Evolutionary conservation across 306 rosid genomes (phyloP).

Genomic region (Elaeagnus macrophylla): DNA sequence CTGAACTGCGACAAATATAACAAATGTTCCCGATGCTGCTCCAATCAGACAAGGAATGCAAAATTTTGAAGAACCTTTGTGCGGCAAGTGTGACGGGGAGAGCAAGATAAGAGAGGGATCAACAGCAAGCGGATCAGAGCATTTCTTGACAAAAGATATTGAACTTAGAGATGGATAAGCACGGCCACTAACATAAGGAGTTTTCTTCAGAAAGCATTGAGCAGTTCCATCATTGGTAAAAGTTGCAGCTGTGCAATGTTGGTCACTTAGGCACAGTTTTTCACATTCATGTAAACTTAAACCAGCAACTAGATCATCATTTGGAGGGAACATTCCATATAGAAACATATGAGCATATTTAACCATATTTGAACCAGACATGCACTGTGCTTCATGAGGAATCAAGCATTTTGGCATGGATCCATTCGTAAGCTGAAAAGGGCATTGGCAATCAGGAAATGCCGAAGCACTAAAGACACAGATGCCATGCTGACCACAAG

Average conservation of each 20-base stretch:
- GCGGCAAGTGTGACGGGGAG: constrained; percentile 15
- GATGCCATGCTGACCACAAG: constrained; percentile 56
- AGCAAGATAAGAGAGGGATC: constrained; percentile 28
- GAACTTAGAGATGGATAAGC: constrained; percentile 51
- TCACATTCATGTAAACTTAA: constrained; percentile 47
- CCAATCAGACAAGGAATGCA: constrained; percentile 53
- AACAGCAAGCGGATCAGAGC: constrained; percentile 64
- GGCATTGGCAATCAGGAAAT: constrained; percentile 49
- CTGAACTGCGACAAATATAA: constrained; percentile 39
- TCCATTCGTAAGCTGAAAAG: constrained; percentile 29
- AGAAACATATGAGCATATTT: constrained; percentile 31
- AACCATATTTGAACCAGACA: constrained; percentile 32
- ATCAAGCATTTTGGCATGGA: constrained; percentile 38
- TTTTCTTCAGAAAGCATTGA: constrained; percentile 47
- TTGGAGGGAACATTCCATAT: constrained; percentile 58
- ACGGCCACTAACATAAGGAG: constrained; percentile 52
- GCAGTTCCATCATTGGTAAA: constrained; percentile 60
- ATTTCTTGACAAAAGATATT: constrained; percentile 52
- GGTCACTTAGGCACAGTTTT: constrained; percentile 46
- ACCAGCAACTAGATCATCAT: constrained; percentile 31
- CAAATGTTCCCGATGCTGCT: constrained; percentile 47
- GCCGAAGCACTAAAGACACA: constrained; percentile 45
- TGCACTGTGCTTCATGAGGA: constrained; percentile 32
- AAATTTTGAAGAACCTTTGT: constrained; percentile 23
- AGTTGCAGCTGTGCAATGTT: constrained; percentile 50